These are phyloP conservation scores for Cercospora zeae-maydis DNA, from an alignment of 2,329 filamentous ascomycete species.

Conservation along the genomic window DNA sequence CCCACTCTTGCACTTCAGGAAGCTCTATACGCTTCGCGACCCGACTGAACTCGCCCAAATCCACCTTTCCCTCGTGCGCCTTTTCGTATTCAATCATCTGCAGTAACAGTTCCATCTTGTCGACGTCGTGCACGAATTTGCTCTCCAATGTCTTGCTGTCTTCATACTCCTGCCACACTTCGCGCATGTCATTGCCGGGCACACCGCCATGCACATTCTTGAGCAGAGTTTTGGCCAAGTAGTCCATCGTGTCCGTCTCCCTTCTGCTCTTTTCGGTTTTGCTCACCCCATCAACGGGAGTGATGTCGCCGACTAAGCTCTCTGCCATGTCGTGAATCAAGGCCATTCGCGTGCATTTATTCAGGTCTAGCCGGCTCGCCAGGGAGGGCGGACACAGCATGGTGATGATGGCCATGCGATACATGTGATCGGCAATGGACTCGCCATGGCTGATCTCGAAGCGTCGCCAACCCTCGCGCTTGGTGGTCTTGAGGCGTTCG, in stretches of 20 bases:
- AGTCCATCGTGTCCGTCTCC: conserved; percentile 88
- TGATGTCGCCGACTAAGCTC: conserved; percentile 91
- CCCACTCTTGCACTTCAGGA: conserved; percentile 78
- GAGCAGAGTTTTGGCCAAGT: conserved; percentile 69
- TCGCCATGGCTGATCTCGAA: conserved; percentile 76
- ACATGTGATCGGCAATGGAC: conserved; percentile 96
- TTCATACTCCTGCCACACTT: conserved; percentile 94
- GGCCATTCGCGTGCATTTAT: conserved; percentile 89
- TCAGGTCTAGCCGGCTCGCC: conserved; percentile 67
- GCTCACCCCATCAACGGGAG: conserved; percentile 77
- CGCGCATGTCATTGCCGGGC: conserved; percentile 67
- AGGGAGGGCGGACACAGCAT: conserved; percentile 82
- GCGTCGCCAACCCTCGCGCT: conserved; percentile 90
- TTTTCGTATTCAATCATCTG: conserved; percentile 98
- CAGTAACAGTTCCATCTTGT: conserved; percentile 91
- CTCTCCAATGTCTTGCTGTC: conserved; percentile 79
- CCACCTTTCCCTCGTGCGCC: conserved; percentile 58
- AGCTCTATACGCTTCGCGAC: conserved; percentile 71
- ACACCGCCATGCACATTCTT: conserved; percentile 69
- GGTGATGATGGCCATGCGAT: conserved; percentile 95
- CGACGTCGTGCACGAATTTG: conserved; percentile 89
- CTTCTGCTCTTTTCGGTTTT: conserved; percentile 87
- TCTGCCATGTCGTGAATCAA: conserved; percentile 98
- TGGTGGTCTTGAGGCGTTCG: conserved; percentile 90
- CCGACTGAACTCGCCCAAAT: conserved; percentile 82